phyloP scores from a whole-genome alignment of 441 rosid genomes.

The Corymbia calophylla region DNA sequence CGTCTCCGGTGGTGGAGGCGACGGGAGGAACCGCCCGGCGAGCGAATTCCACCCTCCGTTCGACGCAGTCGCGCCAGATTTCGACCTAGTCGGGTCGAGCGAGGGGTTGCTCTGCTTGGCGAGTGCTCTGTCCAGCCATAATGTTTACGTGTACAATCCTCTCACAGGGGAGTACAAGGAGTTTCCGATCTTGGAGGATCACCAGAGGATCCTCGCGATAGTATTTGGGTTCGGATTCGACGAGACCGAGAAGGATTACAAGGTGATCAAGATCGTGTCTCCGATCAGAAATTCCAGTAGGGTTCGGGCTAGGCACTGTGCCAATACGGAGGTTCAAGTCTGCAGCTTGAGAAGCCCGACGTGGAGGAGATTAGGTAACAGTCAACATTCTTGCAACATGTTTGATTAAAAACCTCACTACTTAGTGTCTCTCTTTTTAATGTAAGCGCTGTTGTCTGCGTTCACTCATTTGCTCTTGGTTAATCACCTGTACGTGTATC shows the following conservation, averaged over 20 bases:
- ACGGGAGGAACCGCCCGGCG: constrained; percentile 21
- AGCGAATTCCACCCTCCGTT: constrained; percentile 42
- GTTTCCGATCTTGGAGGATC: not conserved
- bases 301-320: too few relatives aligned
- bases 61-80: constrained; percentile 47
- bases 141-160: not conserved
- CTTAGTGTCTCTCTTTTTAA: not conserved
- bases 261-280: not conserved
- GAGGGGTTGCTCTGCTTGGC: not conserved
- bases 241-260: not conserved
- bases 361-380: not conserved
- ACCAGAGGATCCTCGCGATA: not conserved
- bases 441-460: not conserved
- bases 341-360: not conserved
- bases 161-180: not conserved
- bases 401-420: not conserved
- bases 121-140: not conserved
- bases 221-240: constrained; percentile 1
- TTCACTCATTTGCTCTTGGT: not conserved
- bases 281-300: too few relatives aligned
- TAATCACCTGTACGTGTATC: not conserved
- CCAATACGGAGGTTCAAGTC: not conserved
- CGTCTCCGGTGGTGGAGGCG: not conserved
- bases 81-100: constrained; percentile 57
- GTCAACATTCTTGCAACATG: not conserved